These are phyloP conservation scores for Vigna angularis DNA, from an alignment of 306 rosid species.

Conservation along the genomic window DNA sequence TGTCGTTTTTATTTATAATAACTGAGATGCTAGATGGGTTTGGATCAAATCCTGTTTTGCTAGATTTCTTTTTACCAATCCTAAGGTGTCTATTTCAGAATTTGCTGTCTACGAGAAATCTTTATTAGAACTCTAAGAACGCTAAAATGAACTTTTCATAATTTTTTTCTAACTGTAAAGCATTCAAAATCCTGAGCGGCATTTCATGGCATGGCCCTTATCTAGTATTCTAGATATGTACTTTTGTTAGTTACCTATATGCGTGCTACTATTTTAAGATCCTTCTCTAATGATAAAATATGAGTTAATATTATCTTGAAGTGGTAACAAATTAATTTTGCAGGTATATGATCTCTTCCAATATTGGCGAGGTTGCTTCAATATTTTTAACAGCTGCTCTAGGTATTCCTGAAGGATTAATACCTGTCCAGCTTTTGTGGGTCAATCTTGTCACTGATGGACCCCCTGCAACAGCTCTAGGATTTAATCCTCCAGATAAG, in stretches of 20 bases:
- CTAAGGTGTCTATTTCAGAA: too few species aligned
- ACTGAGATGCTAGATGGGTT: slow-evolving; percentile 9
- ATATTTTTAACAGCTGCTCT: slow-evolving; percentile 86
- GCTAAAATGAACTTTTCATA: too few species aligned
- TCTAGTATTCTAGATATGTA: background rate
- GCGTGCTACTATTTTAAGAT: slow-evolving; percentile 14
- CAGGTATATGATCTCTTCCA: slow-evolving; percentile 94
- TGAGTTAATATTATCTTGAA: slow-evolving; percentile 21
- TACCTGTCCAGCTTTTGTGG: slow-evolving; percentile 99
- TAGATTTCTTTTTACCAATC: background rate
- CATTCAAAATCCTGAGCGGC: slow-evolving; percentile 20
- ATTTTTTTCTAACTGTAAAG: background rate
- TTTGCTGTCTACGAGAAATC: too few species aligned
- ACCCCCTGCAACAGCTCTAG: slow-evolving; percentile 97
- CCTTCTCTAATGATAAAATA: background rate
- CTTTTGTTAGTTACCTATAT: background rate
- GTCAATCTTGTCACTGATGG: slow-evolving; percentile 99
- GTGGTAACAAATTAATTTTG: slow-evolving; percentile 14
- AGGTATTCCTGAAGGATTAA: slow-evolving; percentile 96
- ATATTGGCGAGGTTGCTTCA: slow-evolving; percentile 85
- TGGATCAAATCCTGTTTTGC: background rate
- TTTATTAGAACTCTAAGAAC: too few species aligned
- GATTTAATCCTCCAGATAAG: slow-evolving; percentile 92
- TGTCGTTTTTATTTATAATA: slow-evolving; percentile 25
- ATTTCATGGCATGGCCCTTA: slow-evolving; percentile 9